Conservation (phyloP, 176 grass and related monocot species). For the Bothriochloa decipiens region DNA sequence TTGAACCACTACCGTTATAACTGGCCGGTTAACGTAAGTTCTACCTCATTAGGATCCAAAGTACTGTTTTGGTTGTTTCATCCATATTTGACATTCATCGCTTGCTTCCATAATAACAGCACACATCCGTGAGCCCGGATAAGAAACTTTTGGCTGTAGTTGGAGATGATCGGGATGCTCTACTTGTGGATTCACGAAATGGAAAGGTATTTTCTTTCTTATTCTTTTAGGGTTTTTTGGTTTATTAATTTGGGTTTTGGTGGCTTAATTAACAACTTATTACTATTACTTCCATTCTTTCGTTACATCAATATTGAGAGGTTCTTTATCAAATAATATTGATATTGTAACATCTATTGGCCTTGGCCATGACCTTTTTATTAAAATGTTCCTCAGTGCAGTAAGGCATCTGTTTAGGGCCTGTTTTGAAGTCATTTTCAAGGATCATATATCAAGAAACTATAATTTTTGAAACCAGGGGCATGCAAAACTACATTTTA, state of each 20-base stretch:
- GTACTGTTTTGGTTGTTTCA: slow-evolving; percentile 6
- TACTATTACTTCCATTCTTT: neutral
- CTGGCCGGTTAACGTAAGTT: slow-evolving; percentile 96
- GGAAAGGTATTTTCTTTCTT: slow-evolving; percentile 62
- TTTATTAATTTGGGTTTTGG: neutral
- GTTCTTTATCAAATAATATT: neutral
- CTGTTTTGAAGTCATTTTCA: neutral
- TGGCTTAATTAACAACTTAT: neutral
- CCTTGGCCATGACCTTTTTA: neutral
- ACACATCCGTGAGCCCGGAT: slow-evolving; percentile 83
- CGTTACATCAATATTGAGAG: neutral
- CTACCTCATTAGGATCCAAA: neutral
- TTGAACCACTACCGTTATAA: slow-evolving; percentile 75
- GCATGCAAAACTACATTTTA: neutral
- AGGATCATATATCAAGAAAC: neutral
- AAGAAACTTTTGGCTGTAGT: slow-evolving; percentile 65
- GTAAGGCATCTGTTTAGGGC: neutral
- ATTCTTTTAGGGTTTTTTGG: neutral
- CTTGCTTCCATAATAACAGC: slow-evolving; percentile 44
- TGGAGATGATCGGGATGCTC: slow-evolving; percentile 66
- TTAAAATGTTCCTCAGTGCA: neutral
- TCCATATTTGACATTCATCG: slow-evolving; percentile 7
- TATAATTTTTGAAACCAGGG: neutral
- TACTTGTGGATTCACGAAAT: slow-evolving; percentile 77
- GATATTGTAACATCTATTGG: neutral